Evolutionary conservation across 1,284 basidiomycete genomes (phyloP), one percentile per base, ranked within the genome.

Genomic region (Neolentinus lepideus): DNA sequence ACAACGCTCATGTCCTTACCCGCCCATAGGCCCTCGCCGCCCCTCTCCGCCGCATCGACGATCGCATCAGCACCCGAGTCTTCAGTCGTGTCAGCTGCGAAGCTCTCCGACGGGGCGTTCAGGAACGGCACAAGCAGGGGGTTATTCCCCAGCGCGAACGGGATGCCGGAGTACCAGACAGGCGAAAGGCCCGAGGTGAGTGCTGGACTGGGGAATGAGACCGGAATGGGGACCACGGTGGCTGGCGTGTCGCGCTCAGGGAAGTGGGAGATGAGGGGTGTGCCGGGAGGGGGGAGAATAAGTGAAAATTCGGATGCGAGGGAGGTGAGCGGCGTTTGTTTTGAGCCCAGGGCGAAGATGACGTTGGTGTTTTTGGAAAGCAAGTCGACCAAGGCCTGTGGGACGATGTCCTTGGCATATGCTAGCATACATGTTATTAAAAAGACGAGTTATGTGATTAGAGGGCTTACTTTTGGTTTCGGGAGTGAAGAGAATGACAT

Each of bases 51-150:
- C 2, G 86, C 79, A 33, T 88, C 87, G 0, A 82, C 77, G 2
- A 90, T 57, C 0, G 76, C 73, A 56, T 83, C 79, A 2, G 81
- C 81, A 27, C 73, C 78, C 1, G 77, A 70, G 57, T 85, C 83
- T 31, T 78, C 76, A 21, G 81, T 78, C 0, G 82, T 66, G 58
- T 89, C 85, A 0, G 84, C 75, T 1, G 83, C 84, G 60, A 88
- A 89, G 61, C 85, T 85, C 64, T 92, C 83, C 0, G 81, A 63
- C 0, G 92, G 86, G 2, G 94, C 92, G 50, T 80, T 75, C 16
- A 98, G 73, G 55, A 98, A 81, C 10, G 93, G 89, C 21, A 96
- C 78, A 12, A 95, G 76, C 33, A 91, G 79, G 0, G 96, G 95
- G 66, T 89, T 94, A 62, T 75, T 79, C 1, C 85, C 84, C n/a